phyloP scores from a whole-genome alignment of 2,329 filamentous ascomycete genomes.

The Xylaria multiplex region DNA sequence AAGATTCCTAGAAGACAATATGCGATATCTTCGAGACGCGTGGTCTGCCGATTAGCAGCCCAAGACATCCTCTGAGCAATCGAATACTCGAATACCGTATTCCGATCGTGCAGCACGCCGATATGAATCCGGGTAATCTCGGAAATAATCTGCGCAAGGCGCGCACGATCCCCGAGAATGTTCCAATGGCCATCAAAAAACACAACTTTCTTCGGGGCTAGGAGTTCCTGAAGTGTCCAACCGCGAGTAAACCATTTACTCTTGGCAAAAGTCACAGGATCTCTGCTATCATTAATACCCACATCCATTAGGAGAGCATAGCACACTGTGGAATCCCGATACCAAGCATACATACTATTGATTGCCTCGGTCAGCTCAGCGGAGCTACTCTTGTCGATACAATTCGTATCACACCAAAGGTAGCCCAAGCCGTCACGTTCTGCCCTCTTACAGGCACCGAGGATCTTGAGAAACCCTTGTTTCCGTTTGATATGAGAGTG shows the following conservation, averaged over 20 bases:
- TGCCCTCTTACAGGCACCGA: constrained; percentile 47
- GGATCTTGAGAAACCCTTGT: constrained; percentile 50
- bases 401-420: constrained; percentile 53
- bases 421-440: constrained; percentile 42
- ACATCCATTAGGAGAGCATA: constrained; percentile 51
- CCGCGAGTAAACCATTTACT: constrained; percentile 46
- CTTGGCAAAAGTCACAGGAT: constrained; percentile 4
- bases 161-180: constrained; percentile 27
- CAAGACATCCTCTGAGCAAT: constrained; percentile 55
- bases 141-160: constrained; percentile 30
- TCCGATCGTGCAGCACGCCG: constrained; percentile 32
- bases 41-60: constrained; percentile 50
- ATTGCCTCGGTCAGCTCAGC: constrained; percentile 52
- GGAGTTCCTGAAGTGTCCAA: constrained; percentile 46
- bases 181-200: constrained; percentile 41
- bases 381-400: constrained; percentile 51
- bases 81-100: constrained; percentile 38
- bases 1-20: constrained; percentile 59
- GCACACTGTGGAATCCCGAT: constrained; percentile 46
- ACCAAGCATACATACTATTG: constrained; percentile 52
- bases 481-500: constrained; percentile 39
- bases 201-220: constrained; percentile 39
- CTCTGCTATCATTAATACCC: background rate
- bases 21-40: constrained; percentile 53
- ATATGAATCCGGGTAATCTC: constrained; percentile 40